Evolutionary conservation across 805 yeast species (phyloP).

Genomic region (Wickerhamiella sergipiensis): DNA sequence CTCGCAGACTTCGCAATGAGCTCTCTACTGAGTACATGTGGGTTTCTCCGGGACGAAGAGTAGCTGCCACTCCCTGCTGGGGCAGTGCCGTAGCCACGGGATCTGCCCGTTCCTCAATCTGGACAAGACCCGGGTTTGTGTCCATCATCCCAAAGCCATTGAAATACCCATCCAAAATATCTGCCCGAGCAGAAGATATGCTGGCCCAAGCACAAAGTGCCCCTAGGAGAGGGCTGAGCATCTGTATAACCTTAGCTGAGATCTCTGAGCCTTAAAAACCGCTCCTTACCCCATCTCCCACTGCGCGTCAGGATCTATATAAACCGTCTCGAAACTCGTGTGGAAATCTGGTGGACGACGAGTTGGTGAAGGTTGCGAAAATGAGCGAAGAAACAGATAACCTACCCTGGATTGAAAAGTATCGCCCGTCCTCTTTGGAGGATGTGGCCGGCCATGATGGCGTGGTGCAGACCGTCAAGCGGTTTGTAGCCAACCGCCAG

Average conservation of each 20-base stretch:
- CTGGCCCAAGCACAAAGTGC: neutral
- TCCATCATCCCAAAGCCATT: neutral
- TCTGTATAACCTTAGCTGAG: neutral
- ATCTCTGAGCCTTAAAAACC: neutral
- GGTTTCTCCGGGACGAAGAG: constrained; percentile 25
- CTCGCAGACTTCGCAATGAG: neutral
- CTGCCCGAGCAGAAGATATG: neutral
- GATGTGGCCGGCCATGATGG: constrained; percentile 89
- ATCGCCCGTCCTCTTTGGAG: constrained; percentile 70
- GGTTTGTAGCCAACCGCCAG: constrained; percentile 68
- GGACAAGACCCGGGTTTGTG: neutral
- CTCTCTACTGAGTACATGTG: constrained; percentile 14
- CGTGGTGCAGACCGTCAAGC: constrained; percentile 70
- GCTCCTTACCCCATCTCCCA: neutral
- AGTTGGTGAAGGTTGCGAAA: no score
- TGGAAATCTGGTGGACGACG: no score
- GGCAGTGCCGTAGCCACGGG: constrained; percentile 6
- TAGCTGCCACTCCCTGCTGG: constrained; percentile 11
- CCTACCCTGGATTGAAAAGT: constrained; percentile 68
- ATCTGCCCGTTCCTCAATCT: neutral
- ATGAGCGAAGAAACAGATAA: constrained; percentile 5
- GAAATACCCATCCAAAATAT: neutral
- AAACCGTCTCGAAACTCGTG: no score
- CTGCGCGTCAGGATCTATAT: neutral
- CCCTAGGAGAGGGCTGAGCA: neutral